Evolutionary conservation across 2,329 filamentous ascomycete genomes (phyloP), one percentile per base, ranked within the genome.

Genomic region (Hypoxylon sp.): DNA sequence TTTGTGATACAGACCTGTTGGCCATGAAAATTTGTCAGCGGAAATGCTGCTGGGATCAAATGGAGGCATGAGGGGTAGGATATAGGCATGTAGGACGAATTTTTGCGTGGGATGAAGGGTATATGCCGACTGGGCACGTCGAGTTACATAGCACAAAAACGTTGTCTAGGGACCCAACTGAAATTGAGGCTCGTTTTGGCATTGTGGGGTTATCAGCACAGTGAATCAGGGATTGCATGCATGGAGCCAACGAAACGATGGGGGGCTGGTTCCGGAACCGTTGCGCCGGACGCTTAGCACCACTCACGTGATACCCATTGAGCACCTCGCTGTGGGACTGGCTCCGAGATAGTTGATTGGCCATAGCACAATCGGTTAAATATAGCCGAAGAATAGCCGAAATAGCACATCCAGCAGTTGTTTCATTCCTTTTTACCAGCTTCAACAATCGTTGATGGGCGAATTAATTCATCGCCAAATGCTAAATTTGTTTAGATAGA

Each of bases 251-350:
- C 26, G 26, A 53, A 39, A 29, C 24, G 42, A 44, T 22, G 14
- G 26, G 14, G 24, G 33, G 9, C 35, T 35, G 11, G 26, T 4
- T 35, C 29, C 55, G 19, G 24, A 47, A 37, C n/a, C 22, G 46
- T 35, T 39, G 39, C 22, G n/a, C 11, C 5, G 24, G 14, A 35
- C 33, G 9, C 53, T 1, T 11, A 10, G 22, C 3, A 19, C 13
- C 17, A 24, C n/a, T 19, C 66, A 69, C 66, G 66, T 65, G 66
- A 69, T 17, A 69, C 66, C 66, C 66, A 51, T 62, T 48, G 39
- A 33, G 29, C 24, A 11, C 53, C 62, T 65, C 61, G 58, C 19
- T 13, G n/a, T 11, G 52, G 66, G 52, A 65, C 17, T 22, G 33
- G 3, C 61, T 61, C 61, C 61, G 61, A 3, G 4, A 3, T 8